Percentiles rank a stretch among this genome's conserved stretches.
These are phyloP conservation scores for Stachybotrys elegans DNA, from an alignment of 2,329 filamentous ascomycete species.

Conservation along the genomic window DNA sequence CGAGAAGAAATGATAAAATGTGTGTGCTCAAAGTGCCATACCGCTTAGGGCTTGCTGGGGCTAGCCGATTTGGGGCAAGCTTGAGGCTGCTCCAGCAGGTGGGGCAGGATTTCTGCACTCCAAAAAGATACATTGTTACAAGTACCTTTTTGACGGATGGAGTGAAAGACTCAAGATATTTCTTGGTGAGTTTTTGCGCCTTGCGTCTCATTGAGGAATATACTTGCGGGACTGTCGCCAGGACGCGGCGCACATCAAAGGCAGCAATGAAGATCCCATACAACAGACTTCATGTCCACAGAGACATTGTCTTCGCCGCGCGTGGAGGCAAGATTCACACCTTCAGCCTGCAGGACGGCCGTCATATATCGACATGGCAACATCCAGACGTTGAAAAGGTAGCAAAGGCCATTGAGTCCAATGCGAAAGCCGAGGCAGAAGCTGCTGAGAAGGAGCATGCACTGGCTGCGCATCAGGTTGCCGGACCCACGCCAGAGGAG, in stretches of 20 bases:
- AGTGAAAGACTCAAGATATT: too few species aligned
- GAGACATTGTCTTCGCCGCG: constrained; percentile 64
- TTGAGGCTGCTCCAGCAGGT: neutral
- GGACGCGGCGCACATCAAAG: too few species aligned
- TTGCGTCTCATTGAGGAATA: too few species aligned
- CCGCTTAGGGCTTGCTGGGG: constrained; percentile 30
- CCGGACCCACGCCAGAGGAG: constrained; percentile 12
- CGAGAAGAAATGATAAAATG: constrained; percentile 17
- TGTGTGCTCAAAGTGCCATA: constrained; percentile 19
- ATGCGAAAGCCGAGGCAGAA: constrained; percentile 6
- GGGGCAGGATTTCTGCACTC: constrained; percentile 2
- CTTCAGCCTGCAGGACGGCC: constrained; percentile 54
- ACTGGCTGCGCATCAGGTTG: constrained; percentile 5
- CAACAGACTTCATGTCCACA: constrained; percentile 53
- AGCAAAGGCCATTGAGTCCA: constrained; percentile 18
- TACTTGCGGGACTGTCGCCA: too few species aligned
- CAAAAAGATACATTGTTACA: constrained; percentile 20
- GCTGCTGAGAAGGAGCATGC: constrained; percentile 9
- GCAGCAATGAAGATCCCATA: constrained; percentile 58
- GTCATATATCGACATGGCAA: constrained; percentile 58
- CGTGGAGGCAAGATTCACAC: constrained; percentile 68
- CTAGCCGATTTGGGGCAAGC: constrained; percentile 19
- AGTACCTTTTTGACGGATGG: constrained; percentile 36
- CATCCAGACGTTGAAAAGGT: constrained; percentile 36
- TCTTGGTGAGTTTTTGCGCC: too few species aligned